Evolutionary conservation across 352 stramenopile genomes (phyloP).

Genomic region (Aphanomyces cochlioides): DNA sequence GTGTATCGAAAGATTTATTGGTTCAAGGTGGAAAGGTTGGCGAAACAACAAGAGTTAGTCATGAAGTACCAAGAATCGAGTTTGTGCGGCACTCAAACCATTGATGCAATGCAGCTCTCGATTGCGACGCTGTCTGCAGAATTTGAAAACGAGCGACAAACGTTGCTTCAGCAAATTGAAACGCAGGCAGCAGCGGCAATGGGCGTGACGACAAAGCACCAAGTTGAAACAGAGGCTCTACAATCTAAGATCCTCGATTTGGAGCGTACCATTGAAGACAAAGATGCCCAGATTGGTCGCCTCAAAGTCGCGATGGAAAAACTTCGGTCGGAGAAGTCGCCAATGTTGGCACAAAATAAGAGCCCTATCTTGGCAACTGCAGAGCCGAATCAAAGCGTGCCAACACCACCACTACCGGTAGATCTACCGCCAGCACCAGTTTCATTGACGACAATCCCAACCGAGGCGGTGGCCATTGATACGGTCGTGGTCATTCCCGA

Average conservation of each 20-base stretch:
- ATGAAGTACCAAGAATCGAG: constrained; percentile 41
- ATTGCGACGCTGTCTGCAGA: constrained; percentile 39
- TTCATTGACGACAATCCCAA: background rate
- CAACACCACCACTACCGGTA: background rate
- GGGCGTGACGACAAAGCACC: constrained; percentile 19
- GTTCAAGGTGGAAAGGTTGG: background rate
- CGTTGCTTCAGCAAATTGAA: constrained; percentile 21
- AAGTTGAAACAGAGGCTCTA: constrained; percentile 9
- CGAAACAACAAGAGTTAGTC: constrained; percentile 29
- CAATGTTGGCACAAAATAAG: background rate
- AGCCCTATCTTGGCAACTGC: background rate
- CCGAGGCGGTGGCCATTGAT: background rate
- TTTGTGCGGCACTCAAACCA: constrained; percentile 40
- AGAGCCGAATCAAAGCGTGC: background rate
- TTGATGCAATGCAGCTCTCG: constrained; percentile 43
- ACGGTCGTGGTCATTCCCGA: constrained; percentile 5
- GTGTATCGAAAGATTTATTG: too few species aligned
- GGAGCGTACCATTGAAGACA: background rate
- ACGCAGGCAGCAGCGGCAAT: background rate
- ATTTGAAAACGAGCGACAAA: constrained; percentile 34
- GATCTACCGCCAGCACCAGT: background rate
- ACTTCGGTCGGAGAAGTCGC: background rate
- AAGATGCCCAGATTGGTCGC: background rate
- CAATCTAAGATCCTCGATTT: constrained; percentile 22
- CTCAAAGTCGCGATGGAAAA: background rate